Evolutionary conservation across 768 basidiomycete species (phyloP).

Genomic region (Macrolepiota albuminosa): DNA sequence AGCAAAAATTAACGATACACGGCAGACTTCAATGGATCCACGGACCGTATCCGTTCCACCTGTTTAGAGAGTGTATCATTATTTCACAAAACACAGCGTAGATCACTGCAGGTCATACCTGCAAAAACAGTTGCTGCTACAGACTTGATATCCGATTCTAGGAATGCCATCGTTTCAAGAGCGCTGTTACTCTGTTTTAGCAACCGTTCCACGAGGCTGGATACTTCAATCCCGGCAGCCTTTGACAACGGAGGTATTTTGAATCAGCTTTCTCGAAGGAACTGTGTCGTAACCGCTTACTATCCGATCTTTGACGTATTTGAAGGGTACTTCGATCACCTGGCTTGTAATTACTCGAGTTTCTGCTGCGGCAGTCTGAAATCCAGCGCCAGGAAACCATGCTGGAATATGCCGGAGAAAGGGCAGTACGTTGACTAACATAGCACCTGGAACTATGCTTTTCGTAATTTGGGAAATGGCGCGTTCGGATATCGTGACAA

Average conservation of each 20-base stretch:
- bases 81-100: no score
- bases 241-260: not conserved
- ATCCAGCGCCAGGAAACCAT: constrained; percentile 21
- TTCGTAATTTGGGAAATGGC: constrained; percentile 9
- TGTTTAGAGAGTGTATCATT: no score
- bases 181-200: not conserved
- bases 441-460: constrained; percentile 16
- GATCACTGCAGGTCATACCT: no score
- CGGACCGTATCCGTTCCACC: no score
- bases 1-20: no score
- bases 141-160: no score
- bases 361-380: constrained; percentile 10
- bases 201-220: constrained; percentile 5
- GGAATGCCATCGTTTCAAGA: not conserved
- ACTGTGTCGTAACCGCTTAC: no score
- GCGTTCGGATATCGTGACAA: constrained; percentile 19
- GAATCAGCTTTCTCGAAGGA: no score
- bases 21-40: no score
- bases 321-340: constrained; percentile 13
- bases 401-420: constrained; percentile 17
- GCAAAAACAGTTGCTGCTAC: no score
- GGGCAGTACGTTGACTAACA: constrained; percentile 24
- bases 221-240: constrained; percentile 4
- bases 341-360: not conserved
- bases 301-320: not conserved